These are phyloP conservation scores for Syncephalastrum monosporum DNA, from an alignment of 371 early-diverging fungal species.

Conservation along the genomic window DNA sequence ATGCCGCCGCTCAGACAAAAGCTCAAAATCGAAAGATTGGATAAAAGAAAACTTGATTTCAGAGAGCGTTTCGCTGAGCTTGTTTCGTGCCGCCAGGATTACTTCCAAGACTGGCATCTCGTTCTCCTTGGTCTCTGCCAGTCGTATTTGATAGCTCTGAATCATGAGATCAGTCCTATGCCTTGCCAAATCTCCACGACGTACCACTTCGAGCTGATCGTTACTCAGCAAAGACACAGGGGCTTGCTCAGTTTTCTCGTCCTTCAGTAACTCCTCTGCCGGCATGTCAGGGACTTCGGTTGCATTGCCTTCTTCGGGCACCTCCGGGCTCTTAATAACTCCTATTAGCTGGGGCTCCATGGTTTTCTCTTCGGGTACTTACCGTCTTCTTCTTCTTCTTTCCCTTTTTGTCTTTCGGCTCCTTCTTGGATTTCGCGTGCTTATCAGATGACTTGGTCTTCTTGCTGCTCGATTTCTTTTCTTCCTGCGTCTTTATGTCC, in stretches of 20 bases:
- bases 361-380: too few species aligned
- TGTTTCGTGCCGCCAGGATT: constrained; percentile 6
- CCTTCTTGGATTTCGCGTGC: constrained; percentile 12
- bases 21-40: constrained; percentile 37
- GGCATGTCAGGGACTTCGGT: constrained; percentile 12
- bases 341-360: too few species aligned
- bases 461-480: constrained; percentile 20
- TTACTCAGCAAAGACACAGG: constrained; percentile 16
- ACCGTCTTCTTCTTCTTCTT: constrained; percentile 20
- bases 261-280: constrained; percentile 18
- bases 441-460: background rate
- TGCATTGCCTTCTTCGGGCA: background rate
- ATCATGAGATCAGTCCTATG: constrained; percentile 13
- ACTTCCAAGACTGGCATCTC: constrained; percentile 15
- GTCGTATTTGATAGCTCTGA: constrained; percentile 11
- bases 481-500: constrained; percentile 24
- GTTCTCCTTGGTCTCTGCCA: constrained; percentile 7
- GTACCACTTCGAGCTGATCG: constrained; percentile 32
- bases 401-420: constrained; percentile 28
- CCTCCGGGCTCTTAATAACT: too few species aligned
- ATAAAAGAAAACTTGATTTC: constrained; percentile 29
- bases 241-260: constrained; percentile 9
- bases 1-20: constrained; percentile 13
- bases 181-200: constrained; percentile 1
- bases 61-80: constrained; percentile 24